Conservation (phyloP, 352 stramenopile genomes). For the Globisporangium lucens region DNA sequence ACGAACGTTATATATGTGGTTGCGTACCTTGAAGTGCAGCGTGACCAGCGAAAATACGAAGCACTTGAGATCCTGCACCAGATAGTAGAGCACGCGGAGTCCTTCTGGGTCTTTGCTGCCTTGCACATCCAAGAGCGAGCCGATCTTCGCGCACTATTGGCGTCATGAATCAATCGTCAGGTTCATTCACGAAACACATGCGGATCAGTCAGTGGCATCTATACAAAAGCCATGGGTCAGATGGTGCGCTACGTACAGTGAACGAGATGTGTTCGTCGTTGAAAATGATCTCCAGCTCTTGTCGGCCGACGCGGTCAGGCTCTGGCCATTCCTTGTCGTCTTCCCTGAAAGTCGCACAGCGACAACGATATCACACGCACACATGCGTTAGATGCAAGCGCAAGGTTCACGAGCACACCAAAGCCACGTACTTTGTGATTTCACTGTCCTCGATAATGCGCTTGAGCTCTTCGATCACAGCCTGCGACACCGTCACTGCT, state of each 20-base stretch:
- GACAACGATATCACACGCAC: neutral
- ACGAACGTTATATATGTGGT: neutral
- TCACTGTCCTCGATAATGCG: conserved; percentile 91
- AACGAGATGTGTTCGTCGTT: conserved; percentile 97
- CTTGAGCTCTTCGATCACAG: conserved; percentile 93
- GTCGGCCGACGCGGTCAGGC: conserved; percentile 88
- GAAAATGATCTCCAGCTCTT: conserved; percentile 96
- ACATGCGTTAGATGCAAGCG: neutral
- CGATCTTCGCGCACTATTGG: conserved; percentile 92
- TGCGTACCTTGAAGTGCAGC: conserved; percentile 93
- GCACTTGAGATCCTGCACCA: conserved; percentile 97
- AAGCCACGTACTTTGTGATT: conserved; percentile 80
- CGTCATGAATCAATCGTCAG: neutral
- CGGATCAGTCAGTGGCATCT: neutral
- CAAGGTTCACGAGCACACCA: neutral
- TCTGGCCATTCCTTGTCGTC: conserved; percentile 96
- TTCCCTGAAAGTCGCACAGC: conserved; percentile 45
- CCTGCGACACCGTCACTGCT: conserved; percentile 86
- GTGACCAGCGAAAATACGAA: conserved; percentile 96
- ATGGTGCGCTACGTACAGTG: conserved; percentile 48
- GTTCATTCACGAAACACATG: neutral
- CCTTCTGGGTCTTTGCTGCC: conserved; percentile 95
- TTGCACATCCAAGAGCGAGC: conserved; percentile 93
- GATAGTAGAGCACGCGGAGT: conserved; percentile 94
- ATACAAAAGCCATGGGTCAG: neutral